Conservation (phyloP, 306 rosid species). For the Quercus berberidifolia region DNA sequence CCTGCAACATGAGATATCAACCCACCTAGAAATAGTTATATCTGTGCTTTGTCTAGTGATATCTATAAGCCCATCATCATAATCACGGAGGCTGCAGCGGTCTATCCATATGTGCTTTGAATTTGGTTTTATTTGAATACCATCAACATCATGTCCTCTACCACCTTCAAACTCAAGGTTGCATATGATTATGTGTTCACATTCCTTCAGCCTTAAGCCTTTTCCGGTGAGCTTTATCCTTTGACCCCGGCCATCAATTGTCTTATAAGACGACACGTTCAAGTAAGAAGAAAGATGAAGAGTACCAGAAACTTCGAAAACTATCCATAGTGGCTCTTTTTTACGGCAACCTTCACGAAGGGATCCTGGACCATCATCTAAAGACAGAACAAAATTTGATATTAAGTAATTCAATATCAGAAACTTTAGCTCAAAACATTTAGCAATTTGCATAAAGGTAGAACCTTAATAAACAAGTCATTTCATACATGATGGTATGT, state of each 20-base stretch:
- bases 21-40: constrained; percentile 34
- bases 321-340: constrained; percentile 68
- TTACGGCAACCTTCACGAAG: constrained; percentile 71
- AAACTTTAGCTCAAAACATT: neutral
- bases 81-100: constrained; percentile 38
- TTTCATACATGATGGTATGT: neutral
- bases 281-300: constrained; percentile 32
- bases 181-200: constrained; percentile 36
- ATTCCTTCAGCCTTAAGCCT: constrained; percentile 39
- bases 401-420: neutral
- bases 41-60: constrained; percentile 38
- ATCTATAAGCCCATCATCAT: constrained; percentile 38
- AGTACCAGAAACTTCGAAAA: constrained; percentile 62
- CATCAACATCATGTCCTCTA: constrained; percentile 40
- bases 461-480: neutral
- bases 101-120: constrained; percentile 39
- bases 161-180: constrained; percentile 40
- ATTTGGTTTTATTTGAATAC: constrained; percentile 39
- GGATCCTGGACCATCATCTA: constrained; percentile 81
- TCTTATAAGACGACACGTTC: constrained; percentile 34
- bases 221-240: constrained; percentile 33
- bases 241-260: constrained; percentile 35
- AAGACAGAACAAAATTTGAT: neutral
- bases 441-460: neutral
- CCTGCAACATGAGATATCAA: neutral